Evolutionary conservation across 805 yeast species (phyloP).

Genomic region (Kregervanrija delftensis): DNA sequence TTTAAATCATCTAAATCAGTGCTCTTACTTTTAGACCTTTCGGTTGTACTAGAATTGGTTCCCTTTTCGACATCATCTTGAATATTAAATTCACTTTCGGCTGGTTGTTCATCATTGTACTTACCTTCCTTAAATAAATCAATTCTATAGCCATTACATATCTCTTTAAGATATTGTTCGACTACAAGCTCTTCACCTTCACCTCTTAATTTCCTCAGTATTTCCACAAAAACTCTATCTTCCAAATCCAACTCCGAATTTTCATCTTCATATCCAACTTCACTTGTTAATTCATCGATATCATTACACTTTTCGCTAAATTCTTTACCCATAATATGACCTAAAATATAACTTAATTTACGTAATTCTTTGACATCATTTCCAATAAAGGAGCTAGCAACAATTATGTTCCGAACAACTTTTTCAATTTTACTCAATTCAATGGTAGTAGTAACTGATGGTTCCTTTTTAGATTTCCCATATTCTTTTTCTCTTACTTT

Average conservation of each 20-base stretch:
- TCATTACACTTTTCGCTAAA: background rate
- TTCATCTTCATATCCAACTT: background rate
- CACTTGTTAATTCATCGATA: background rate
- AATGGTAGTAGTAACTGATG: background rate
- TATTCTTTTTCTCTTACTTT: background rate
- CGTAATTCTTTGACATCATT: slow-evolving; percentile 12
- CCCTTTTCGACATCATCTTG: background rate
- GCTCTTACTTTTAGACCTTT: slow-evolving; percentile 2
- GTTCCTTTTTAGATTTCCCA: background rate
- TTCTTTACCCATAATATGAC: slow-evolving; percentile 5
- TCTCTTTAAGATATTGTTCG: slow-evolving; percentile 22
- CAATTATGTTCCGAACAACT: slow-evolving; percentile 9
- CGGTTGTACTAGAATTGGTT: background rate
- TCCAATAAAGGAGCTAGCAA: slow-evolving; percentile 9
- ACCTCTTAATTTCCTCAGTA: slow-evolving; percentile 20
- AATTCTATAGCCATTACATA: slow-evolving; percentile 23
- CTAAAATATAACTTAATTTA: slow-evolving; percentile 3
- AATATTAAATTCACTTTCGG: slow-evolving; percentile 2
- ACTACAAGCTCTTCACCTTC: slow-evolving; percentile 22
- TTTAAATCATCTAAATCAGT: slow-evolving; percentile 26
- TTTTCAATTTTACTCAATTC: background rate
- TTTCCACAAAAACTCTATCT: slow-evolving; percentile 12
- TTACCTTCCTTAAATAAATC: slow-evolving; percentile 19
- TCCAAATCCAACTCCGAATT: slow-evolving; percentile 7
- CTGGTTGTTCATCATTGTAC: slow-evolving; percentile 3